These are phyloP conservation scores for Podochytrium sp. DNA, from an alignment of 192 early-diverging fungal species.

Conservation along the genomic window DNA sequence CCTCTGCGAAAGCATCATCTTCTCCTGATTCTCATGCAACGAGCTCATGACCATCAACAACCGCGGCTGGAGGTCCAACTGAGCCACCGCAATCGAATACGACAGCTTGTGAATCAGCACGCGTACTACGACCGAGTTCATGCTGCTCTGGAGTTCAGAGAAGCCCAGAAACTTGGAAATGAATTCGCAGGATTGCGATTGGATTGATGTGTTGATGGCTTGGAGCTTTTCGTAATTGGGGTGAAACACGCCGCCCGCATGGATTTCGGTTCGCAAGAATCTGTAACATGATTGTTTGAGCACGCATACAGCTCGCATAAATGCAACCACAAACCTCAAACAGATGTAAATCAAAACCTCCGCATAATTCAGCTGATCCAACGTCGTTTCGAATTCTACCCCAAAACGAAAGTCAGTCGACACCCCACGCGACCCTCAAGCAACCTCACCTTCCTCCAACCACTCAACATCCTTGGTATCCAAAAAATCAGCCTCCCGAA, in stretches of 20 bases:
- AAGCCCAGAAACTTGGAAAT: conserved; percentile 1
- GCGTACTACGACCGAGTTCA: background rate
- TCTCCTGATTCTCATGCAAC: conserved; percentile 18
- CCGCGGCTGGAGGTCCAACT: conserved; percentile 11
- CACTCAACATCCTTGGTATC: conserved; percentile 5
- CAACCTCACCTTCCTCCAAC: conserved; percentile 15
- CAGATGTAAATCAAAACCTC: conserved; percentile 35
- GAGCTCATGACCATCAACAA: conserved; percentile 5
- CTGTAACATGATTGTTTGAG: background rate
- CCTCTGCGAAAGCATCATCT: background rate
- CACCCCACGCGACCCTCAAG: background rate
- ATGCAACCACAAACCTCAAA: conserved; percentile 23
- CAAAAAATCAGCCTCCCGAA: conserved; percentile 10
- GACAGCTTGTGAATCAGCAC: background rate
- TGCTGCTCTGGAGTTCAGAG: background rate
- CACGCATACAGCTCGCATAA: background rate
- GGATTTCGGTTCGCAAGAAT: background rate
- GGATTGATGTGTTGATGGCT: conserved; percentile 13
- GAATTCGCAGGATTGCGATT: conserved; percentile 19
- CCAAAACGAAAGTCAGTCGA: background rate
- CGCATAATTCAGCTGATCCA: conserved; percentile 20
- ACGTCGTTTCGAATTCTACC: conserved; percentile 1
- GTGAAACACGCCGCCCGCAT: background rate
- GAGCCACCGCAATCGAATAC: background rate
- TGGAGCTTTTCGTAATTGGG: background rate